A percentile compares a stretch with the other conserved stretches of the same genome.
Conservation (phyloP, 495 filamentous ascomycete species). For the Trichoderma orchidacearum region DNA sequence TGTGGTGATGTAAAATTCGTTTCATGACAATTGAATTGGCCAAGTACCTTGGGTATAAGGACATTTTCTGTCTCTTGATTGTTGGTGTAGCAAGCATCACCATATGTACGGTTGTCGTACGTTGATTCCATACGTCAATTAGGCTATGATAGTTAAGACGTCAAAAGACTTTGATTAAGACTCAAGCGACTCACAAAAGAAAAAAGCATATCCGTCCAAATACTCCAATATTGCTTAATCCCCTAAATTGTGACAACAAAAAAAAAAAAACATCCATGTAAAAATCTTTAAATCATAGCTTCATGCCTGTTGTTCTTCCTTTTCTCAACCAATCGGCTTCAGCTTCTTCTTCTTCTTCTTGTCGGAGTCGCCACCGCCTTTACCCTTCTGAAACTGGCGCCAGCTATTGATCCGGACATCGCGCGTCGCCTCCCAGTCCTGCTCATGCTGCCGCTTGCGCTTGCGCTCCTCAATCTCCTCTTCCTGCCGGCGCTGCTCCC, state of each 20-base stretch:
- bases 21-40: no score
- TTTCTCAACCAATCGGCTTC: slow-evolving; percentile 33
- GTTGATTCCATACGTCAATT: no score
- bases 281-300: background rate
- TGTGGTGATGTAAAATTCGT: no score
- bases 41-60: background rate
- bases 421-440: slow-evolving; percentile 85
- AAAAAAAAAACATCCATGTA: background rate
- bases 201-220: background rate
- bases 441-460: slow-evolving; percentile 82
- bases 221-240: no score
- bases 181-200: background rate
- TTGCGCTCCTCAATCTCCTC: slow-evolving; percentile 80
- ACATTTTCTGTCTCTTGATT: background rate
- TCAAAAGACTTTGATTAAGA: background rate
- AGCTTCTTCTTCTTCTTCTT: slow-evolving; percentile 95
- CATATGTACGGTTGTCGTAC: no score
- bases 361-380: slow-evolving; percentile 40
- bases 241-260: no score
- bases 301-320: background rate
- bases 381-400: slow-evolving; percentile 78
- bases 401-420: slow-evolving; percentile 89
- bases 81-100: background rate
- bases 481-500: slow-evolving; percentile 76
- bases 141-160: background rate